These are phyloP conservation scores for Ascochyta lentis DNA, from an alignment of 2,329 filamentous ascomycete species.

Conservation along the genomic window DNA sequence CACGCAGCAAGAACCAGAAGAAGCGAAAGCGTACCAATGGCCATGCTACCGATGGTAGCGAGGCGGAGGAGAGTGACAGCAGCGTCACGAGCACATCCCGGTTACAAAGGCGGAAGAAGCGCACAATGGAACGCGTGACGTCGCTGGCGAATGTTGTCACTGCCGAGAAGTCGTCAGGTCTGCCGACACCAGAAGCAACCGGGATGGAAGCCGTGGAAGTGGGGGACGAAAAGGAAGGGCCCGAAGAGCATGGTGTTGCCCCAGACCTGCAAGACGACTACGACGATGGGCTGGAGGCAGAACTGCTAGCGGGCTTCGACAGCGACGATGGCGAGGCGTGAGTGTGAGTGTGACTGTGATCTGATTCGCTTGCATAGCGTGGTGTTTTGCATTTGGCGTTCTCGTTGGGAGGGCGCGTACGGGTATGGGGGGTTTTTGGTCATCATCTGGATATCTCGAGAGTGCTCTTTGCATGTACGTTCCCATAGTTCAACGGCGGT, in stretches of 20 bases:
- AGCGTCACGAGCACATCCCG: conserved; percentile 47
- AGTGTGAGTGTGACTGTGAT: conserved; percentile 7
- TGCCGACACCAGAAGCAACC: conserved; percentile 50
- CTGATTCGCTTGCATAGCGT: conserved; percentile 46
- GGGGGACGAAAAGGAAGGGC: conserved; percentile 54
- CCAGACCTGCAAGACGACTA: conserved; percentile 57
- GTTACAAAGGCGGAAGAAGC: conserved; percentile 57
- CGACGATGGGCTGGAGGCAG: conserved; percentile 58
- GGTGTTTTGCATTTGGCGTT: conserved; percentile 45
- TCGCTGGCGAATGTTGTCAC: conserved; percentile 54
- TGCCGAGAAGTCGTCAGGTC: conserved; percentile 49
- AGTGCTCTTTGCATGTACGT: conserved; percentile 10
- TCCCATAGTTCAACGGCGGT: no score
- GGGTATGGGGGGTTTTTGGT: conserved; percentile 7
- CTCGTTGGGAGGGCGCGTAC: conserved; percentile 11
- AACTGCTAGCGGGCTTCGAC: conserved; percentile 52
- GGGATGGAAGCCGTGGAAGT: conserved; percentile 39
- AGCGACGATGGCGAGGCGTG: conserved; percentile 30
- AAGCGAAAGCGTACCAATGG: conserved; percentile 47
- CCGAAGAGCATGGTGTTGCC: conserved; percentile 37
- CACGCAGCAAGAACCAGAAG: conserved; percentile 33
- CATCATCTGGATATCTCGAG: conserved; percentile 13
- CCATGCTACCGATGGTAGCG: conserved; percentile 42
- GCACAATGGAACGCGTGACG: conserved; percentile 55
- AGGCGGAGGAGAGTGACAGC: conserved; percentile 52